Conservation (phyloP, 2,329 filamentous ascomycete genomes). For the Colletotrichum limetticola region DNA sequence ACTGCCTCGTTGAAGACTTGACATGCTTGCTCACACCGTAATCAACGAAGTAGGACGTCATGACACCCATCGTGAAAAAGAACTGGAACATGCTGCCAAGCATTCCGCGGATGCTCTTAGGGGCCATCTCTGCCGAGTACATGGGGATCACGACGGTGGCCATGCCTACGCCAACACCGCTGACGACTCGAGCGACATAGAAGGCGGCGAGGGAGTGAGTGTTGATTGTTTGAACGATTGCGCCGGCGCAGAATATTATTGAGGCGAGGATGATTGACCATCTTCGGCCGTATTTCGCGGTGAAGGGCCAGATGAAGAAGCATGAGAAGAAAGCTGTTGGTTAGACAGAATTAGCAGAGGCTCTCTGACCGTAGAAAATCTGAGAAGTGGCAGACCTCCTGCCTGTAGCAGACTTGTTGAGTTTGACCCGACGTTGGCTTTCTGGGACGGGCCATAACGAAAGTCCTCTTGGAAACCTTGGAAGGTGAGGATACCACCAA, state of each 20-base stretch:
- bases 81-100: conserved; percentile 57
- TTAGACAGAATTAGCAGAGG: not conserved
- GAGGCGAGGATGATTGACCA: conserved; percentile 52
- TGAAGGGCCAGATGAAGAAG: conserved; percentile 56
- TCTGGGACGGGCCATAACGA: conserved; percentile 42
- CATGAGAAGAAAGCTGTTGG: conserved; percentile 52
- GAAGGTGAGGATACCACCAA: conserved; percentile 53
- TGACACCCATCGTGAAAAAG: conserved; percentile 55
- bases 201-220: conserved; percentile 49
- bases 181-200: conserved; percentile 50
- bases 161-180: conserved; percentile 50
- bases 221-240: conserved; percentile 50
- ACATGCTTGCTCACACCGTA: conserved; percentile 55
- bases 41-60: conserved; percentile 56
- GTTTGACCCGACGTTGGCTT: conserved; percentile 49
- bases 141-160: conserved; percentile 57
- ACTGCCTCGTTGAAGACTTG: conserved; percentile 52
- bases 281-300: conserved; percentile 51
- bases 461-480: conserved; percentile 51
- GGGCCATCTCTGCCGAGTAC: conserved; percentile 57
- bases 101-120: conserved; percentile 55
- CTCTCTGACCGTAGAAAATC: not conserved
- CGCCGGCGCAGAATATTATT: conserved; percentile 56
- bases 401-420: conserved; percentile 54
- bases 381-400: conserved; percentile 43